Base-by-base conservation (phyloP, 2,329 filamentous ascomycete species). In the Colletotrichum tropicicola region DNA sequence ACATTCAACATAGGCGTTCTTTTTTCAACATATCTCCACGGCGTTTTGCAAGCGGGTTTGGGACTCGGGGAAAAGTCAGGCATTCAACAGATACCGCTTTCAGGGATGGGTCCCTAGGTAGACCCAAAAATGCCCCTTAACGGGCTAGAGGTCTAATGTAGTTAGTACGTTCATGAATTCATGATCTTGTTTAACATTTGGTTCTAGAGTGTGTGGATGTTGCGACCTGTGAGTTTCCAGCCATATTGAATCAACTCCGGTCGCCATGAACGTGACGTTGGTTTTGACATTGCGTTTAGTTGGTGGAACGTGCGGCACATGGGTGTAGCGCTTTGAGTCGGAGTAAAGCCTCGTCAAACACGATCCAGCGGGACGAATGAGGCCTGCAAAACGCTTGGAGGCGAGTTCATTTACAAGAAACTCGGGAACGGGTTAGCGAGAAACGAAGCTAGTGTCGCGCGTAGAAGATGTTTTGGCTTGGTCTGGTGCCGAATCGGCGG, bases 1-100 rank as follows among this genome's bases (percentile, higher is more conserved):
- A 67, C 56, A 68, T 68, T 68, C 66, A 68, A 68, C 66, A 68
- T 68, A 51, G 66, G 66, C 65, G 66, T 68, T 68, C 66, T 65
- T 67, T 68, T 68, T 67, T 66, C 62, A 64, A 67, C 66, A 58
- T 55, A 68, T 67, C 66, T 63, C 63, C 62, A 59, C 30, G 66
- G 66, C 64, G 64, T 66, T 68, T 68, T 66, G 59, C 63, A 66
- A 64, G 66, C 59, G 60, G 55, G 59, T 59, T 66, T 58, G 62
- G 66, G 63, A 58, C 48, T 61, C 56, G 54, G 63, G 66, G 63
- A 65, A 65, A 68, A 65, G 65, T 65, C 39, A 64, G 63, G 66
- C 55, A 68, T 68, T 68, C 66, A 68, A 68, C 66, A 68, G 62
- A 66, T 66, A 56, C 59, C 66, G 64, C 58, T 64, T 66, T 67